These are phyloP conservation scores for Volvox africanus DNA, from an alignment of 139 green algal species.

Conservation along the genomic window DNA sequence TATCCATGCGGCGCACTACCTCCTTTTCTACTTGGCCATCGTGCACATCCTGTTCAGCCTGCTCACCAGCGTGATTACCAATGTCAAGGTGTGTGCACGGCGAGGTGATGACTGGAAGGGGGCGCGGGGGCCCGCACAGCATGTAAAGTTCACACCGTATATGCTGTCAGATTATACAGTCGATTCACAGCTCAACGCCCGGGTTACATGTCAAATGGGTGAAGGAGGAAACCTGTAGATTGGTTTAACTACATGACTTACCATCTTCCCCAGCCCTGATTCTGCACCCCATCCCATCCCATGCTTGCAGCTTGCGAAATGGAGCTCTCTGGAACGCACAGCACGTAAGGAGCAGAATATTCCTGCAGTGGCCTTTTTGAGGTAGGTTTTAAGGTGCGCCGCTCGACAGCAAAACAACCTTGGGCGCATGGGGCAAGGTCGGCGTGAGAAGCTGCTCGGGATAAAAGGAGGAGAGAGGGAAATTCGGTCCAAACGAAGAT, in stretches of 20 bases:
- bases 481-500: too few species aligned
- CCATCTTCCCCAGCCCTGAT: not conserved
- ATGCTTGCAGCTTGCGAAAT: not conserved
- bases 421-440: too few species aligned
- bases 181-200: too few species aligned
- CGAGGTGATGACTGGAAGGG: not conserved
- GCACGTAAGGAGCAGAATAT: constrained; percentile 47
- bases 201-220: too few species aligned
- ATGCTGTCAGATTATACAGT: too few species aligned
- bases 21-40: constrained; percentile 52
- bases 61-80: constrained; percentile 42
- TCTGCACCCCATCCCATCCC: not conserved
- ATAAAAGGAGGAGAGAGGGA: too few species aligned
- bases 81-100: constrained; percentile 17
- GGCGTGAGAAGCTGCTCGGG: too few species aligned
- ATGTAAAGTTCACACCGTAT: too few species aligned
- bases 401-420: too few species aligned
- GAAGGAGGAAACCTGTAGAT: too few species aligned
- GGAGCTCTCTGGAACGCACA: constrained; percentile 36
- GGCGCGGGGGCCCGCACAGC: too few species aligned
- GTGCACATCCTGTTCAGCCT: constrained; percentile 52
- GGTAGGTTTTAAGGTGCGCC: not conserved
- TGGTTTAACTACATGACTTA: too few species aligned
- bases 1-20: constrained; percentile 43
- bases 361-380: constrained; percentile 6